These are phyloP conservation scores for Bisporella sp. DNA, from an alignment of 2,329 filamentous ascomycete genomes.

Conservation along the genomic window DNA sequence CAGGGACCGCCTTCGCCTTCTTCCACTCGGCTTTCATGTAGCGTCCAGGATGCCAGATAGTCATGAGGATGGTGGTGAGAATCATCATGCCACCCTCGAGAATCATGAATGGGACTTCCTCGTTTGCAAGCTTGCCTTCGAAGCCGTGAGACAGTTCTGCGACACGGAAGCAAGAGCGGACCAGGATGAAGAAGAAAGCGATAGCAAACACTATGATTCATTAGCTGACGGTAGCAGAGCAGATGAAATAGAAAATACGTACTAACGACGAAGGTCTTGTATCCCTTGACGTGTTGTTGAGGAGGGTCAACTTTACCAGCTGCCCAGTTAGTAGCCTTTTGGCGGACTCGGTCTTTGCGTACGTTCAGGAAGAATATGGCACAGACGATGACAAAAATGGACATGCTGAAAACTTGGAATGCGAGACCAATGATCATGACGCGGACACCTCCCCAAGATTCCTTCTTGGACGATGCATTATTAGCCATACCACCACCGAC, in stretches of 20 bases:
- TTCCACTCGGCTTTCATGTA: conserved; percentile 8
- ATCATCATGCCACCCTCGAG: conserved; percentile 34
- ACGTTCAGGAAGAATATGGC: conserved; percentile 14
- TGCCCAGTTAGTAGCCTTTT: conserved; percentile 1
- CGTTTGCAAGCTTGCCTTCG: conserved; percentile 38
- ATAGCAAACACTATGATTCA: conserved; percentile 34
- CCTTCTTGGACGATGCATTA: conserved; percentile 29
- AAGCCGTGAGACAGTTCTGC: conserved; percentile 50
- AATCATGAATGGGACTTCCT: conserved; percentile 37
- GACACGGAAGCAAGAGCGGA: conserved; percentile 50
- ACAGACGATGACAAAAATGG: conserved; percentile 18
- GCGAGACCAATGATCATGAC: conserved; percentile 33
- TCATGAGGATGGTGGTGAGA: conserved; percentile 24
- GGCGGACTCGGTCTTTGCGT: conserved; percentile 1
- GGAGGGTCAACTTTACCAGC: not conserved
- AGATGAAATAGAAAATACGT: not conserved
- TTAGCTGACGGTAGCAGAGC: not conserved
- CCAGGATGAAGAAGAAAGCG: conserved; percentile 40
- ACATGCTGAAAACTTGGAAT: conserved; percentile 30
- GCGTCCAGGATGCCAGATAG: conserved; percentile 26
- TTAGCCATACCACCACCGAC: conserved; percentile 45
- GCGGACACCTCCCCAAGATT: conserved; percentile 15
- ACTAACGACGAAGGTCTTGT: conserved; percentile 1
- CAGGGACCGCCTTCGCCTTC: not conserved
- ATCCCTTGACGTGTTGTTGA: not conserved